Conservation (phyloP, 441 rosid species). For the Adansonia gregorii region DNA sequence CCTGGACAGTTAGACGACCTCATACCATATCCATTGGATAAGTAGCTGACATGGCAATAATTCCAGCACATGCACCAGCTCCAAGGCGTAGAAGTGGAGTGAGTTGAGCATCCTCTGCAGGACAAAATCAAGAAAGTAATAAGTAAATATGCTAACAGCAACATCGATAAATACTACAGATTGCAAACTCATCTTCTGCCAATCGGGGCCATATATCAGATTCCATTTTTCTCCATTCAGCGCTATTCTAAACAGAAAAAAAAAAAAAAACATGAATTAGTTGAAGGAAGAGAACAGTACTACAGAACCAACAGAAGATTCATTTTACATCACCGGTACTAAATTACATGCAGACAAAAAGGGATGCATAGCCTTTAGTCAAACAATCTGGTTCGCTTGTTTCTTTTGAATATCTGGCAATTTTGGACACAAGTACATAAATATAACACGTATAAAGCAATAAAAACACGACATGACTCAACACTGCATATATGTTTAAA, state of each 20-base stretch:
- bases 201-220: slow-evolving; percentile 16
- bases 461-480: too few species aligned
- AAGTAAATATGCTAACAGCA: slow-evolving; percentile 9
- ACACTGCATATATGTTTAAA: too few species aligned
- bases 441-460: too few species aligned
- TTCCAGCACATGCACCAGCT: slow-evolving; percentile 13
- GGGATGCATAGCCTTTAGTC: neutral
- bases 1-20: slow-evolving; percentile 4
- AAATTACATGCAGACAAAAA: neutral
- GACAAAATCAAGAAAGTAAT: neutral
- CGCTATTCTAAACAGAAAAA: neutral
- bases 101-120: slow-evolving; percentile 65
- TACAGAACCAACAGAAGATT: neutral
- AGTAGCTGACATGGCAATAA: slow-evolving; percentile 9
- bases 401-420: too few species aligned
- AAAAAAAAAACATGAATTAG: neutral
- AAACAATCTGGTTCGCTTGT: neutral
- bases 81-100: slow-evolving; percentile 55
- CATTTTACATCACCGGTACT: slow-evolving; percentile 7
- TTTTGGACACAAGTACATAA: too few species aligned
- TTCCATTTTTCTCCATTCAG: slow-evolving; percentile 3
- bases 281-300: neutral
- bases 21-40: slow-evolving; percentile 3
- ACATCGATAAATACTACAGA: neutral
- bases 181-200: slow-evolving; percentile 18